Base-by-base conservation (phyloP, 805 yeast species). In the Candida khao-thaluensis region DNA sequence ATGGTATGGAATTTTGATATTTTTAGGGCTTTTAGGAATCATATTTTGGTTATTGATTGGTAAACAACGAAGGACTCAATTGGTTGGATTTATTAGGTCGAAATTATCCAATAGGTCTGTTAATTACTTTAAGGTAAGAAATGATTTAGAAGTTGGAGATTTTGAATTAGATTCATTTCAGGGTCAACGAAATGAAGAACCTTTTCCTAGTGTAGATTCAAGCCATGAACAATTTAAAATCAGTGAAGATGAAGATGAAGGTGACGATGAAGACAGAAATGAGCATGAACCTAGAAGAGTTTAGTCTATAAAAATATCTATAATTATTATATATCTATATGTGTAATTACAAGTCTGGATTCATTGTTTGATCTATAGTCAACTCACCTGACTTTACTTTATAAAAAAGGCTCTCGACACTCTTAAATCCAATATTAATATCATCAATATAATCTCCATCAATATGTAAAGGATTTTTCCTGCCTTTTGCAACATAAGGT, bases 1-100 rank as follows among this genome's bases (percentile, higher is more conserved):
- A 16, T 56, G 66, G 60, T 62, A 62, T 35, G 74, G 74, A 2
- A 43, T 60, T 17, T 37, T 59, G n/a, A 55, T 62, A 4, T 64
- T 67, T 33, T 24, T 50, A 14, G 20, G 54, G 4, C 43, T 68
- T 21, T 23, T 62, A 3, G 40, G 52, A 2, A 45, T 59, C 8
- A 56, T 60, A 3, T 42, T 53, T 3, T 51, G 64, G 55, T 49
- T 68, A 32, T 51, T 68, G 62, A 21, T 66, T 17, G 72, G 73
- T 0, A 52, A 43, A 22, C 42, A 49, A 27, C 55, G 59, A 1
- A 46, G 66, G 32, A 21, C 44, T 6, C 34, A 17, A 14, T 15
- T 51, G 4, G 30, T 30, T 5, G 45, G 43, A 11, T 41, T 37
- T 5, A 29, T 47, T 2, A 49, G 42, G 38, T 37, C 31, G 41